These are phyloP conservation scores for Hamigera avellanea DNA, from an alignment of 495 filamentous ascomycete genomes.

Conservation along the genomic window DNA sequence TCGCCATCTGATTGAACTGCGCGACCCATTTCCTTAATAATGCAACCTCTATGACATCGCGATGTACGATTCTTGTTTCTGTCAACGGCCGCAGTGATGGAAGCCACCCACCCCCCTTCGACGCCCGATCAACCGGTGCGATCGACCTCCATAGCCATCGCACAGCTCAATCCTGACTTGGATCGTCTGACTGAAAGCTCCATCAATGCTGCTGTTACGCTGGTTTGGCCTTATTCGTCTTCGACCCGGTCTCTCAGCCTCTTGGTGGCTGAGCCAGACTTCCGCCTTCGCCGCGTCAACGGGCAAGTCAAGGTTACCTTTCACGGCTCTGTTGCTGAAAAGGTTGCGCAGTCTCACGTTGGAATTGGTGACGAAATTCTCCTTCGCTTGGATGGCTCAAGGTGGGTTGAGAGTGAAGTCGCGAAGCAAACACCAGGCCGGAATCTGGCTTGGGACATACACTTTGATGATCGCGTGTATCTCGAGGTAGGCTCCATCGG, in stretches of 20 bases:
- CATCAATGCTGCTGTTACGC: conserved; percentile 61
- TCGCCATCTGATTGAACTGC: not conserved
- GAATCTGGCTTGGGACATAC: conserved; percentile 64
- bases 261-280: conserved; percentile 74
- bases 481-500: conserved; percentile 40
- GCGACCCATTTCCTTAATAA: not conserved
- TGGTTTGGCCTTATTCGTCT: conserved; percentile 86
- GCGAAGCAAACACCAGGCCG: conserved; percentile 48
- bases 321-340: conserved; percentile 56
- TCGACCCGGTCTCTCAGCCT: conserved; percentile 61
- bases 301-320: conserved; percentile 82
- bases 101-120: conserved; percentile 15
- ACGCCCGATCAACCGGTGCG: conserved; percentile 12
- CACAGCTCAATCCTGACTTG: conserved; percentile 50
- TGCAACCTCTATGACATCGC: not conserved
- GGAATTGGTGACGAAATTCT: conserved; percentile 67
- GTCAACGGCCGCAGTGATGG: conserved; percentile 20
- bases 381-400: conserved; percentile 54
- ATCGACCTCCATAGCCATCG: conserved; percentile 45
- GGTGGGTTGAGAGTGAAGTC: conserved; percentile 40
- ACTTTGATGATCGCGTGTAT: conserved; percentile 42
- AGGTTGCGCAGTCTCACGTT: conserved; percentile 51
- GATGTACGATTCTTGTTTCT: too few species aligned
- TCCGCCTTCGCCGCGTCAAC: conserved; percentile 62
- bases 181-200: conserved; percentile 17